Conservation (phyloP, 768 basidiomycete species). For the Tulasnella sp. region DNA sequence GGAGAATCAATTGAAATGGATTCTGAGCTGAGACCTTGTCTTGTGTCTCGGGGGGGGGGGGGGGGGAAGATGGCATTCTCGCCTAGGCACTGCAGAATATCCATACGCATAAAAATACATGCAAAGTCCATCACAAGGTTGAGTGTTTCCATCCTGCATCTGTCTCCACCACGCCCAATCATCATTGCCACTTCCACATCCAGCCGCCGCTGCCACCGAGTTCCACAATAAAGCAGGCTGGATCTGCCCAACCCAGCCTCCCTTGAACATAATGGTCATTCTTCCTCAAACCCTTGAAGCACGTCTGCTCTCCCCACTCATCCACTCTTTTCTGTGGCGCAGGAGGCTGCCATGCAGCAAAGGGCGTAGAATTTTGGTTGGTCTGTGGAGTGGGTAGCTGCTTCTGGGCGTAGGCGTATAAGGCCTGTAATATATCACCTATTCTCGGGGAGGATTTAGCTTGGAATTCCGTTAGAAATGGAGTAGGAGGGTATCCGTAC, state of each 20-base stretch:
- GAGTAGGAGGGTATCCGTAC: not conserved
- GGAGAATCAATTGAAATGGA: no score
- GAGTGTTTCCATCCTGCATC: no score
- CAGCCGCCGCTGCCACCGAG: not conserved
- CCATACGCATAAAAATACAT: no score
- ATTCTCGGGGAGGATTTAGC: not conserved
- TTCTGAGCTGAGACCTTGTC: no score
- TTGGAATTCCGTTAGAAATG: not conserved
- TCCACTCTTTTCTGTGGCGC: not conserved
- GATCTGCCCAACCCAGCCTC: constrained; percentile 6
- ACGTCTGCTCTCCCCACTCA: not conserved
- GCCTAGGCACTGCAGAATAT: no score
- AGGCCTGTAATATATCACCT: not conserved
- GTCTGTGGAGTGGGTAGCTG: not conserved
- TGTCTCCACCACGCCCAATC: no score
- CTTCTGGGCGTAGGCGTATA: not conserved
- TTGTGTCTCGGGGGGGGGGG: no score
- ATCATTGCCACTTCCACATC: no score
- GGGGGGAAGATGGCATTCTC: no score
- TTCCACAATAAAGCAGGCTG: constrained; percentile 5
- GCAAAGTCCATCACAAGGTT: no score
- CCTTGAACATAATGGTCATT: not conserved
- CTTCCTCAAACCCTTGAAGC: not conserved
- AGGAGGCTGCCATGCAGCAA: not conserved
- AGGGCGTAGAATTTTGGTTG: not conserved